Evolutionary conservation across 2,329 filamentous ascomycete genomes (phyloP).

Genomic region (Apiospora phragmitis): DNA sequence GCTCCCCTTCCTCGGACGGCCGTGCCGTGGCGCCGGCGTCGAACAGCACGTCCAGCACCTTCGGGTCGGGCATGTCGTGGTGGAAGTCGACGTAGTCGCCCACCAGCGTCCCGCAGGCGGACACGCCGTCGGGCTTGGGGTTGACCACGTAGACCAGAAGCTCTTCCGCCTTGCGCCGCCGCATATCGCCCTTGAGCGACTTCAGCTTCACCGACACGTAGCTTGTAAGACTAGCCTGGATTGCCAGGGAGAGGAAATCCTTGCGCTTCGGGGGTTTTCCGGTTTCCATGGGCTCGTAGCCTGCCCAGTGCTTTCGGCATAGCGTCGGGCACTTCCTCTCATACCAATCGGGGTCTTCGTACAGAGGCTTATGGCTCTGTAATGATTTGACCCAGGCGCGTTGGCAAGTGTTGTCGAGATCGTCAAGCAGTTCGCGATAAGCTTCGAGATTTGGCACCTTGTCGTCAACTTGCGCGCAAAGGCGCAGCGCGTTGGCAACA

Average conservation of each 20-base stretch:
- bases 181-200: conserved; percentile 18
- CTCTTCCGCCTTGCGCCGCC: conserved; percentile 31
- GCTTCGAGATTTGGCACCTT: conserved; percentile 21
- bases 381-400: conserved; percentile 28
- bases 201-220: conserved; percentile 27
- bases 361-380: conserved; percentile 29
- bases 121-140: conserved; percentile 32
- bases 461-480: conserved; percentile 29
- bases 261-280: conserved; percentile 33
- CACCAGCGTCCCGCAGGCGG: conserved; percentile 31
- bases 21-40: conserved; percentile 25
- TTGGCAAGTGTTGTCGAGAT: conserved; percentile 30
- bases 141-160: conserved; percentile 30
- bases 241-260: conserved; percentile 29
- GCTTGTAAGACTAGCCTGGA: conserved; percentile 31
- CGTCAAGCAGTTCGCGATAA: conserved; percentile 30
- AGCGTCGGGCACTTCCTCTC: conserved; percentile 27
- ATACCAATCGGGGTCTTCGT: conserved; percentile 34
- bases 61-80: conserved; percentile 34
- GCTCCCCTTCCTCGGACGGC: conserved; percentile 19
- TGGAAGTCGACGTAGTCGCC: conserved; percentile 35
- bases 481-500: conserved; percentile 31
- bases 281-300: conserved; percentile 34
- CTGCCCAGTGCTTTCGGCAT: conserved; percentile 30
- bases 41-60: conserved; percentile 29